Conservation (phyloP, 139 green algal species). For the Chlorella sp. region DNA sequence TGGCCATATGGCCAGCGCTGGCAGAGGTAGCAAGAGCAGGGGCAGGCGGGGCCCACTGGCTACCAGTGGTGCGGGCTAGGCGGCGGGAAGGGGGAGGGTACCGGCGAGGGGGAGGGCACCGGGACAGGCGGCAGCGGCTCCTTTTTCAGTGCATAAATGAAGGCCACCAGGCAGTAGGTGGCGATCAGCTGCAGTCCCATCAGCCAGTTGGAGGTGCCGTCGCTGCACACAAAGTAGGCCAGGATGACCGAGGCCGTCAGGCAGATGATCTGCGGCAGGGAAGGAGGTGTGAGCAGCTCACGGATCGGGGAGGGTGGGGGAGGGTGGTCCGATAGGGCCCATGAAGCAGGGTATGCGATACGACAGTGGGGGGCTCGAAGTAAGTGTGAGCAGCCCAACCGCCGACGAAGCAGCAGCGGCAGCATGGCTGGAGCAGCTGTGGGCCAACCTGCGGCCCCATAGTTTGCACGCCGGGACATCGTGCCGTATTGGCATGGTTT, state of each 20-base stretch:
- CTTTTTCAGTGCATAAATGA: conserved; percentile 29
- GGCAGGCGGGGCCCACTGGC: too few relatives aligned
- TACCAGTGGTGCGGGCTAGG: too few relatives aligned
- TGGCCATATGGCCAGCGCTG: too few relatives aligned
- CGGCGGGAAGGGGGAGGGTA: too few relatives aligned
- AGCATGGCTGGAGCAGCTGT: background rate
- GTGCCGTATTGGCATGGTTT: too few relatives aligned
- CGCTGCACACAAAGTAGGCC: conserved; percentile 77
- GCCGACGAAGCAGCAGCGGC: too few relatives aligned
- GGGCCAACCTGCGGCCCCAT: background rate
- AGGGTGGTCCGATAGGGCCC: too few relatives aligned
- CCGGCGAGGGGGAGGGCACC: background rate
- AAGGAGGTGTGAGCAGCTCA: too few relatives aligned
- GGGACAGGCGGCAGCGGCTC: background rate
- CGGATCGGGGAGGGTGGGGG: too few relatives aligned
- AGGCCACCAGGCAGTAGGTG: conserved; percentile 64
- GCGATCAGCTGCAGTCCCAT: conserved; percentile 63
- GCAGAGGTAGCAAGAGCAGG: too few relatives aligned
- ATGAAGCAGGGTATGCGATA: background rate
- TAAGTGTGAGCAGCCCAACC: too few relatives aligned
- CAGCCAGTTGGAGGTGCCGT: conserved; percentile 80
- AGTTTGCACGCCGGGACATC: background rate
- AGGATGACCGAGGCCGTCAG: conserved; percentile 70
- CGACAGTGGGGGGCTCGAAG: background rate
- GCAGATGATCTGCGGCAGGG: background rate